A percentile compares a stretch with the other conserved stretches of the same genome.
These are phyloP conservation scores for Irpex sp. DNA, from an alignment of 1,284 basidiomycete genomes.

Conservation along the genomic window DNA sequence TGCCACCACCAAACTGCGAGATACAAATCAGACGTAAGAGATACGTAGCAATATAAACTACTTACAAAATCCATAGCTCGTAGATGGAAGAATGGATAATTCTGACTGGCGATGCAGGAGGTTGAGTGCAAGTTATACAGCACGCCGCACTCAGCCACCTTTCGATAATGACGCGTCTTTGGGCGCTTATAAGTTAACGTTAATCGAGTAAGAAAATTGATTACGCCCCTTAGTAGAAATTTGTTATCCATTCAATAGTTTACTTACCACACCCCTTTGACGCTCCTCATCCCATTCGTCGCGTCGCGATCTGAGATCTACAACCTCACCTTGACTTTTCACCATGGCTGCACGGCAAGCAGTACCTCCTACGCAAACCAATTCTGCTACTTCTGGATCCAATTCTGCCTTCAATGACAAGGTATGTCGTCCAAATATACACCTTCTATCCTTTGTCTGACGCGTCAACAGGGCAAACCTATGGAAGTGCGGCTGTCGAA, in stretches of 20 bases:
- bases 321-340: slow-evolving; percentile 14
- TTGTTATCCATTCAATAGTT: neutral
- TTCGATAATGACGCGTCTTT: slow-evolving; percentile 4
- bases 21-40: neutral
- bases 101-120: neutral
- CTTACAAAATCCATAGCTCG: slow-evolving; percentile 61
- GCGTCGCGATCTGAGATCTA: slow-evolving; percentile 11
- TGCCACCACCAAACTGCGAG: slow-evolving; percentile 48
- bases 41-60: slow-evolving; percentile 9
- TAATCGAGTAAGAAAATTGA: no score
- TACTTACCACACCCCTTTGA: neutral
- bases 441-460: slow-evolving; percentile 13
- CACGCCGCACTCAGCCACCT: neutral
- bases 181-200: neutral
- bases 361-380: slow-evolving; percentile 34
- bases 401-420: slow-evolving; percentile 85
- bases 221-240: neutral
- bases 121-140: neutral
- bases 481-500: slow-evolving; percentile 94
- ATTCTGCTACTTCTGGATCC: slow-evolving; percentile 33
- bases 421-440: slow-evolving; percentile 27
- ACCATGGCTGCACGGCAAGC: slow-evolving; percentile 40
- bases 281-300: neutral
- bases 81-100: slow-evolving; percentile 9
- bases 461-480: slow-evolving; percentile 71